Evolutionary conservation across 208 protist genomes (phyloP).

Genomic region (Leishmania tarentolae): DNA sequence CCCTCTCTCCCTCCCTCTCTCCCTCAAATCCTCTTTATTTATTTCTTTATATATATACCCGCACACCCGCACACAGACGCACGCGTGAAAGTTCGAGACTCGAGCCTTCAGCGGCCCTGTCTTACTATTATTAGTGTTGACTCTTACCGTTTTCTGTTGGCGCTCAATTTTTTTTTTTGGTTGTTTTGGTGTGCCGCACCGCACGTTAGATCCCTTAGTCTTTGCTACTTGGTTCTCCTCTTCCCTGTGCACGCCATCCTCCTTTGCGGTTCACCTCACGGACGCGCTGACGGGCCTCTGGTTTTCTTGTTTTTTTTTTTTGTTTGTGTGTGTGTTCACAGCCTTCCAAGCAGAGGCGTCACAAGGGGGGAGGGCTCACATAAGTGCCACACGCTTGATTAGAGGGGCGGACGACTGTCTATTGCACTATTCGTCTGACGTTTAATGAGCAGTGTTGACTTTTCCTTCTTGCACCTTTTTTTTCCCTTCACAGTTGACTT

Average conservation of each 20-base stretch:
- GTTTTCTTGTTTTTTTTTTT: not conserved
- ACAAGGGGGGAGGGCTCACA: not conserved
- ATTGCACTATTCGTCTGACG: not conserved
- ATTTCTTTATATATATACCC: not conserved
- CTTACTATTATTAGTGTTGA: no score
- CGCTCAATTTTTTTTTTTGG: not conserved
- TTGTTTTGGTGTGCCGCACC: not conserved
- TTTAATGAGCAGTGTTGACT: not conserved
- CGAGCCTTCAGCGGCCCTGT: no score
- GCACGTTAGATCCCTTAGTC: not conserved
- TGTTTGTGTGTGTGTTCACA: not conserved
- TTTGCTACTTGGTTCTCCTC: not conserved
- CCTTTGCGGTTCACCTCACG: not conserved
- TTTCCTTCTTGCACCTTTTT: not conserved
- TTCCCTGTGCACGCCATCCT: not conserved
- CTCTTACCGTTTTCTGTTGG: constrained; percentile 9
- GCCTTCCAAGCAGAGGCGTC: not conserved
- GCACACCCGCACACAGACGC: no score
- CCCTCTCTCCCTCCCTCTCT: not conserved
- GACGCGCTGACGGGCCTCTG: not conserved
- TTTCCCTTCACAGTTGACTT: constrained; percentile 1
- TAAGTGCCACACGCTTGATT: not conserved
- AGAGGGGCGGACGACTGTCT: not conserved
- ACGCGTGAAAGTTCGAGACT: not conserved
- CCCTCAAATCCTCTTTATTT: not conserved